These are phyloP conservation scores for Peltaster fructicola DNA, from an alignment of 2,329 filamentous ascomycete species.

Conservation along the genomic window DNA sequence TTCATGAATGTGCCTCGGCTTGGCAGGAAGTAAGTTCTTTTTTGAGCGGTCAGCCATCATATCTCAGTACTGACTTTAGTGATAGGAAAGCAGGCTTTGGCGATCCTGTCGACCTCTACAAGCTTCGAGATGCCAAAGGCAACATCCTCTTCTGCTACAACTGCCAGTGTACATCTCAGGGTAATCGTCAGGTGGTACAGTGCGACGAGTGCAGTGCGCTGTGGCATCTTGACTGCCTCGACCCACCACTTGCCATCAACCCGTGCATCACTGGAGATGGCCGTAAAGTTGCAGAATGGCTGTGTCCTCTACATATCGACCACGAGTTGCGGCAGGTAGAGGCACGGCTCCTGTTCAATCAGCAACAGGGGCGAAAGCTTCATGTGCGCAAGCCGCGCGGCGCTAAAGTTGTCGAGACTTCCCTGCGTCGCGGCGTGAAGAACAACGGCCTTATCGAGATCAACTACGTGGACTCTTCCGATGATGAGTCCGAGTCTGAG, in stretches of 20 bases:
- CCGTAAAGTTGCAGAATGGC: slow-evolving; percentile 54
- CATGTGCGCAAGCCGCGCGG: slow-evolving; percentile 34
- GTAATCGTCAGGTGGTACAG: slow-evolving; percentile 57
- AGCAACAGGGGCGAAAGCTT: slow-evolving; percentile 14
- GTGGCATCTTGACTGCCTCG: slow-evolving; percentile 87
- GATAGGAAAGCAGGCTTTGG: slow-evolving; percentile 6
- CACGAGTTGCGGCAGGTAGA: slow-evolving; percentile 49
- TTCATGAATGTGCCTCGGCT: slow-evolving; percentile 50
- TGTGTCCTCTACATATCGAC: slow-evolving; percentile 73
- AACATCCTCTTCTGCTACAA: slow-evolving; percentile 59
- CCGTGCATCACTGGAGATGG: slow-evolving; percentile 39
- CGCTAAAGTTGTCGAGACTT: slow-evolving; percentile 28
- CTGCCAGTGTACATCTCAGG: slow-evolving; percentile 47
- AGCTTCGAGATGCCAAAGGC: slow-evolving; percentile 47
- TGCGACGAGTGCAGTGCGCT: slow-evolving; percentile 68
- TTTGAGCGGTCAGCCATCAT: too few species aligned
- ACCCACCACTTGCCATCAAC: slow-evolving; percentile 65
- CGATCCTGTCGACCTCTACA: slow-evolving; percentile 7
- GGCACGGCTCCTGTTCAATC: slow-evolving; percentile 10
- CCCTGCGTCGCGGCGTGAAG: slow-evolving; percentile 41
- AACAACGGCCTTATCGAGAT: slow-evolving; percentile 33
- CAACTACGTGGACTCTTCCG: slow-evolving; percentile 23
- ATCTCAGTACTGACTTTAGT: slow-evolving; percentile 4
- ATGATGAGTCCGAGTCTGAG: slow-evolving; percentile 28
- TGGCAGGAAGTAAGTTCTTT: too few species aligned